phyloP scores from a whole-genome alignment of 2,329 filamentous ascomycete species.

The Colletotrichum sp. region DNA sequence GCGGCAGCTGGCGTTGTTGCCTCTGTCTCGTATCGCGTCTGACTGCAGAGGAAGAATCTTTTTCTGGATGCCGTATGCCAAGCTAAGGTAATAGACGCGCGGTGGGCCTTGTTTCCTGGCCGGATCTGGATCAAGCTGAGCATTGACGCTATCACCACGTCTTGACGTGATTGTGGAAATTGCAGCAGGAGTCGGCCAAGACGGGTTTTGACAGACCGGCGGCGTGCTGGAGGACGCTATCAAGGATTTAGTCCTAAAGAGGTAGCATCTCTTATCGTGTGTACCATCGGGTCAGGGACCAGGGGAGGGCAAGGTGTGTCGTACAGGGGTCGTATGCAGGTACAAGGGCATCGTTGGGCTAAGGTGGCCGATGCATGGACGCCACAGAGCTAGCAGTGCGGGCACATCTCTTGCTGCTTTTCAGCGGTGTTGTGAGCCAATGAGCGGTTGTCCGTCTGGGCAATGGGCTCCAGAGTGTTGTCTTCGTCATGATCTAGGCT shows the following conservation, averaged over 20 bases:
- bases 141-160: slow-evolving; percentile 17
- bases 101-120: neutral
- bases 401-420: slow-evolving; percentile 21
- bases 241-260: slow-evolving; percentile 5
- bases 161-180: slow-evolving; percentile 20
- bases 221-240: neutral
- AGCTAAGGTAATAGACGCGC: neutral
- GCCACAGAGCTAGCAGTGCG: slow-evolving; percentile 8
- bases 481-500: neutral
- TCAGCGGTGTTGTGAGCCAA: neutral
- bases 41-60: neutral
- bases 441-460: neutral
- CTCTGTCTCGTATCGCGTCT: slow-evolving; percentile 12
- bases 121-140: slow-evolving; percentile 2
- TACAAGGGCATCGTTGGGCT: slow-evolving; percentile 16
- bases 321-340: slow-evolving; percentile 16
- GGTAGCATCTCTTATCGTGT: slow-evolving; percentile 15
- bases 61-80: neutral
- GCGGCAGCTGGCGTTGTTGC: neutral
- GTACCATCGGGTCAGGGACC: neutral
- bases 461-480: neutral
- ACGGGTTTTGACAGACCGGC: slow-evolving; percentile 6
- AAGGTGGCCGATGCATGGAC: slow-evolving; percentile 10
- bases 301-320: neutral
- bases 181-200: slow-evolving; percentile 13